A percentile compares a stretch with the other conserved stretches of the same genome.
phyloP scores from a whole-genome alignment of 192 early-diverging fungal genomes.

The Paraglomus brasilianum region DNA sequence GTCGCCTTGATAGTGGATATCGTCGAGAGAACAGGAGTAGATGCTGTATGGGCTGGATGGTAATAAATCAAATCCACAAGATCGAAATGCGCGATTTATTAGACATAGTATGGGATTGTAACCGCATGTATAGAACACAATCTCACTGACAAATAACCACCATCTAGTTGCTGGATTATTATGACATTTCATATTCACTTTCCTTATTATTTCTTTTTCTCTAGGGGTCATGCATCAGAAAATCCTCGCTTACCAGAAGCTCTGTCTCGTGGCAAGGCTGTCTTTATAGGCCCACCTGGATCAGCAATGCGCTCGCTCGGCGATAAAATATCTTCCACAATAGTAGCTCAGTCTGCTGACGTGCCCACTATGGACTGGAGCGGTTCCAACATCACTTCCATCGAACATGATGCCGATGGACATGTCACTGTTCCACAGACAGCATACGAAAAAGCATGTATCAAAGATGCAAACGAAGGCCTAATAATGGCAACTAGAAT shows the following conservation, averaged over 20 bases:
- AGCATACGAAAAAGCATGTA: conserved; percentile 79
- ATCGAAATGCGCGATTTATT: not conserved
- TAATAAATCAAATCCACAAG: conserved; percentile 39
- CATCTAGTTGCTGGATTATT: not conserved
- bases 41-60: conserved; percentile 98
- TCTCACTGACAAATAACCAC: not conserved
- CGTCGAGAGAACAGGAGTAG: conserved; percentile 91
- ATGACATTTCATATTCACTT: conserved; percentile 1
- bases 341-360: conserved; percentile 95
- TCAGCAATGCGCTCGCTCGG: conserved; percentile 98
- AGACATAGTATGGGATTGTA: not conserved
- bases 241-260: conserved; percentile 94
- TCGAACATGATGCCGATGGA: conserved; percentile 63
- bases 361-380: conserved; percentile 97
- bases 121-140: not conserved
- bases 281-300: conserved; percentile 96
- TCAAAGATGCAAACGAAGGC: conserved; percentile 83
- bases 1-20: conserved; percentile 98
- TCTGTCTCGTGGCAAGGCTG: conserved; percentile 78
- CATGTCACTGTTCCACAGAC: conserved; percentile 80
- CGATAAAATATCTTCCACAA: conserved; percentile 99
- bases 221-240: conserved; percentile 96
- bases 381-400: conserved; percentile 82
- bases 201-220: not conserved
- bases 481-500: conserved; percentile 81